Evolutionary conservation across 768 basidiomycete species (phyloP).

Genomic region (Boletus tylopilopsis): DNA sequence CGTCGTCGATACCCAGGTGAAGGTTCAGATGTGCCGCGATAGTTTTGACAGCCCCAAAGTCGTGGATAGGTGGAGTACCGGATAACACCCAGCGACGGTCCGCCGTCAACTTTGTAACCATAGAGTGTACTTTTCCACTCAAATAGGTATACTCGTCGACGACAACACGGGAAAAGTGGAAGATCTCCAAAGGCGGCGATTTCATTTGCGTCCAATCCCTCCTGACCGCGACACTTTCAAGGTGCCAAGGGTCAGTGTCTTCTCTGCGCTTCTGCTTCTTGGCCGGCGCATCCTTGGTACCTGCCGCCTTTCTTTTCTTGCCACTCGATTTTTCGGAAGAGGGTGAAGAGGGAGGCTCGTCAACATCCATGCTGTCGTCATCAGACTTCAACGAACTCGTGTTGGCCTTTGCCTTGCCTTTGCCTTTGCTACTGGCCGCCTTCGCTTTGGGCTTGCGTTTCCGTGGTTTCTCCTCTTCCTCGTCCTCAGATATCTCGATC

Average conservation of each 20-base stretch:
- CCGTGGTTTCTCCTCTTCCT: constrained; percentile 30
- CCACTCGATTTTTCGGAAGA: constrained; percentile 35
- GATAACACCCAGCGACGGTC: constrained; percentile 94
- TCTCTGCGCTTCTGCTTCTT: constrained; percentile 64
- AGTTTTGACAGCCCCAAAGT: constrained; percentile 87
- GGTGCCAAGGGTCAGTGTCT: constrained; percentile 73
- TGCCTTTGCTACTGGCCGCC: constrained; percentile 17
- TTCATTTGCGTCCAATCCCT: constrained; percentile 77
- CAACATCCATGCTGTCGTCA: constrained; percentile 55
- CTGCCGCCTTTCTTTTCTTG: constrained; percentile 43
- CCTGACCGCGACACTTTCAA: constrained; percentile 56
- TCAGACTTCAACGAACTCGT: constrained; percentile 35
- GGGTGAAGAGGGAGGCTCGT: constrained; percentile 39
- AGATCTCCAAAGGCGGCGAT: constrained; percentile 85
- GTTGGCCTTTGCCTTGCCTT: constrained; percentile 22
- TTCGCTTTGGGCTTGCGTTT: constrained; percentile 28
- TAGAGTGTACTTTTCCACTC: constrained; percentile 70
- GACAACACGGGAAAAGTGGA: constrained; percentile 85
- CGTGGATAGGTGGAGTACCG: constrained; percentile 89
- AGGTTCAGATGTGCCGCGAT: constrained; percentile 85
- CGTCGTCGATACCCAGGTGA: constrained; percentile 91
- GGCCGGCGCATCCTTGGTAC: constrained; percentile 31
- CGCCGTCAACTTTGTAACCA: constrained; percentile 73
- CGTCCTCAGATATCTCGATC: constrained; percentile 23
- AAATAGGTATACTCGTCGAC: constrained; percentile 96